phyloP scores from a whole-genome alignment of 2,329 filamentous ascomycete genomes.

The Neofusicoccum sp. region DNA sequence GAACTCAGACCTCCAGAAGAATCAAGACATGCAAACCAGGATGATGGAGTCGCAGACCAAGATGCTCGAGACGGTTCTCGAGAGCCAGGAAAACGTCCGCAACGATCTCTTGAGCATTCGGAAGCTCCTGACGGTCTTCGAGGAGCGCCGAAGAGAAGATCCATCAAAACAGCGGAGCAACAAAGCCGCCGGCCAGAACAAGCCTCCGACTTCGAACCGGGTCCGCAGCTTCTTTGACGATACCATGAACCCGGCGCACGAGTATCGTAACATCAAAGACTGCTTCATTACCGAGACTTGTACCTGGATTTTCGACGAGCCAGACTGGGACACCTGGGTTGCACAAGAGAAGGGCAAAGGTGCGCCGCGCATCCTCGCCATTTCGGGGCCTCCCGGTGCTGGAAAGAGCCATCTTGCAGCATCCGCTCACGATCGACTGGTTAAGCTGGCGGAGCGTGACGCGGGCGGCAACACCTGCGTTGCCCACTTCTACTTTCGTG shows the following conservation, averaged over 20 bases:
- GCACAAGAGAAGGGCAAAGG: conserved; percentile 10
- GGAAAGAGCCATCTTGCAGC: conserved; percentile 38
- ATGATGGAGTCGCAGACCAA: not conserved
- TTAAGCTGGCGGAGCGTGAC: conserved; percentile 27
- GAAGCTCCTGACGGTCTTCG: conserved; percentile 1
- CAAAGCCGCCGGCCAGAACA: conserved; percentile 23
- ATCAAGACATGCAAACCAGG: not conserved
- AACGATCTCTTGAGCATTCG: conserved; percentile 3
- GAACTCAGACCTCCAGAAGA: not conserved
- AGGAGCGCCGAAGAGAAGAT: conserved; percentile 21
- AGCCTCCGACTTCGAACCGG: conserved; percentile 14
- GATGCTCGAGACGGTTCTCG: not conserved
- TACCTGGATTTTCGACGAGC: conserved; percentile 35
- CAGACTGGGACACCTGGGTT: conserved; percentile 34
- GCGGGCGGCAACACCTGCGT: conserved; percentile 15
- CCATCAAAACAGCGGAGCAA: conserved; percentile 7
- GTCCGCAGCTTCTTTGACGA: conserved; percentile 29
- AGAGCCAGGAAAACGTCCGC: not conserved
- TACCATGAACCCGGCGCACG: not conserved
- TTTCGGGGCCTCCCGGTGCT: conserved; percentile 34
- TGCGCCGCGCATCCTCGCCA: conserved; percentile 28
- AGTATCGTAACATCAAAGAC: conserved; percentile 32
- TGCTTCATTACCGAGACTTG: conserved; percentile 34
- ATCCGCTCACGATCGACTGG: conserved; percentile 23
- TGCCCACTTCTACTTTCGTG: conserved; percentile 42